Conservation (phyloP, 2,329 filamentous ascomycete species). For the Penicillium hordei region DNA sequence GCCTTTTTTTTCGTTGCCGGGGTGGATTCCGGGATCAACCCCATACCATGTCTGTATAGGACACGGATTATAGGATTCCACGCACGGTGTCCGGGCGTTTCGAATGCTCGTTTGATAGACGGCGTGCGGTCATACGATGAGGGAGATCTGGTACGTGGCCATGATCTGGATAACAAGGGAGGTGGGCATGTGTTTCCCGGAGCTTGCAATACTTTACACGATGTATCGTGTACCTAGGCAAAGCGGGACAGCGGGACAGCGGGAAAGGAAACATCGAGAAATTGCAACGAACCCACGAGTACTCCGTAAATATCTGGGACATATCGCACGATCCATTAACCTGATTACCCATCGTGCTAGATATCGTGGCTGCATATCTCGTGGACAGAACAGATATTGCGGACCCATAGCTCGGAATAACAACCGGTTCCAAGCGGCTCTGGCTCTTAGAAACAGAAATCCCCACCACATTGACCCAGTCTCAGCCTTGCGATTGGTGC, state of each 20-base stretch:
- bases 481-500: background rate
- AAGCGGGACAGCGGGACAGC: background rate
- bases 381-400: background rate
- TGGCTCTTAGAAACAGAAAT: background rate
- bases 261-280: background rate
- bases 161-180: background rate
- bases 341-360: background rate
- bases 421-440: constrained; percentile 4
- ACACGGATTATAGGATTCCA: background rate
- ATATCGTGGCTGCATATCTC: background rate
- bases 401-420: background rate
- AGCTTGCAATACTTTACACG: background rate
- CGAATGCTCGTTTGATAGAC: background rate
- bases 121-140: background rate
- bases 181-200: background rate
- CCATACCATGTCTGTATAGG: background rate
- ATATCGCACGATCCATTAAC: background rate
- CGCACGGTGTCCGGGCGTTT: background rate
- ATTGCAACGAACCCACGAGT: background rate
- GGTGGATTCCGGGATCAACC: background rate
- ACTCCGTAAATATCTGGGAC: background rate
- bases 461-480: background rate
- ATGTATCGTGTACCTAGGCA: background rate
- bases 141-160: background rate
- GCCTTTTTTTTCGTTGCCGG: background rate